Percentiles rank a stretch among this genome's conserved stretches.
Conservation (phyloP, 352 stramenopile genomes). For the Peronospora tabacina region DNA sequence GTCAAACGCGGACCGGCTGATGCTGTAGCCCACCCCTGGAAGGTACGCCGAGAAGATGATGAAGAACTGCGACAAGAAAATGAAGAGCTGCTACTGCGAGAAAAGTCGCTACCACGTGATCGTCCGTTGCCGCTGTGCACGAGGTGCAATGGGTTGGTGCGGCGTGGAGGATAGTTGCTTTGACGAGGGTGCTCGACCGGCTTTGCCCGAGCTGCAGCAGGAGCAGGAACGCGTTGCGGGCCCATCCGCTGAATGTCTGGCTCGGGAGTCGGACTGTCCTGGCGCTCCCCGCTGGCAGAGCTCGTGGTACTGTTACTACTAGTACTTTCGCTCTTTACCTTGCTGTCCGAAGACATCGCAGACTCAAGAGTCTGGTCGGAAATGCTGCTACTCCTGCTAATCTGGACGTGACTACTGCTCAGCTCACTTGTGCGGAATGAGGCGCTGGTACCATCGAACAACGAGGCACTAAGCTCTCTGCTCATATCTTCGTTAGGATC, state of each 20-base stretch:
- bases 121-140: conserved; percentile 13
- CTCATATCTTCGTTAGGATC: conserved; percentile 27
- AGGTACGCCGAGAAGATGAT: conserved; percentile 17
- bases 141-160: conserved; percentile 17
- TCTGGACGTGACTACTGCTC: conserved; percentile 22
- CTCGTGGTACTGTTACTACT: conserved; percentile 24
- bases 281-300: conserved; percentile 16
- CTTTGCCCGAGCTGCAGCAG: conserved; percentile 11
- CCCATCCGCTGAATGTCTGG: conserved; percentile 20
- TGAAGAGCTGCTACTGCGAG: conserved; percentile 22
- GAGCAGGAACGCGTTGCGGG: conserved; percentile 26
- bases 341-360: conserved; percentile 12
- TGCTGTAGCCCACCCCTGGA: conserved; percentile 26
- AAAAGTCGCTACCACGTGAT: conserved; percentile 23
- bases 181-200: conserved; percentile 13
- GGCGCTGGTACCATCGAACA: conserved; percentile 33
- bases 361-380: conserved; percentile 21
- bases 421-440: conserved; percentile 26
- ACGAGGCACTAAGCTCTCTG: conserved; percentile 26
- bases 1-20: conserved; percentile 25
- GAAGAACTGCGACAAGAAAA: conserved; percentile 17
- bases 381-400: conserved; percentile 26
- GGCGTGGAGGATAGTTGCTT: conserved; percentile 26
- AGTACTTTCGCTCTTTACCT: conserved; percentile 16
- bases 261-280: conserved; percentile 15